Evolutionary conservation across 805 yeast species (phyloP), one percentile per base, ranked within the genome.

Genomic region (Pichia paraexigua): DNA sequence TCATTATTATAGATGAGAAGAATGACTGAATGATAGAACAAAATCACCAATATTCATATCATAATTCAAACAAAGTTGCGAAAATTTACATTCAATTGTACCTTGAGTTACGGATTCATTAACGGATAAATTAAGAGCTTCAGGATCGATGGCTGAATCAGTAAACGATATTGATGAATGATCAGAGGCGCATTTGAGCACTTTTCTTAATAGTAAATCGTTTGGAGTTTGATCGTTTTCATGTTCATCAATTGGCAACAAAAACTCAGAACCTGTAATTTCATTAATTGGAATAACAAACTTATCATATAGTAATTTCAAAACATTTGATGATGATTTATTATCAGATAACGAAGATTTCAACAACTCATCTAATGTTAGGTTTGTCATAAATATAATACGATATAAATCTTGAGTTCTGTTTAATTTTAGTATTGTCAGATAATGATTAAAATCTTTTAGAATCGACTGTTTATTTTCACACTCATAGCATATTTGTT

Each of bases 21-120:
- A 61, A 49, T 66, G 70, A 22, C 68, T 56, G 48, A 63, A 65
- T 32, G 62, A 60, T 35, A 65, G 55, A 30, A 62, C 63, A 41
- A 66, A 51, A 43, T 59, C 58, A 17, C 68, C 68, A 15, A 57
- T 51, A 21, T 50, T 52, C 28, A 58, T 53, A 49, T 64, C 62
- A 50, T 64, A 63, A 43, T 61, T 62, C 11, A 66, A 39, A 41
- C 56, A 58, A 12, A 66, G 47, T 24, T 60, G 59, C 37, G 70
- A 65, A 27, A 56, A 56, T 45, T 54, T 54, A 49, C 69, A 65
- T 35, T 58, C 58, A n/a, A 49, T 49, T 24, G 47, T 47, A 11
- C 37, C 45, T 21, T 53, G 58, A 12, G 51, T 49, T 5, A 45
- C 41, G n/a, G 45, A 27, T 27, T 53, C 47, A 42, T 42, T 50